Base-by-base conservation (phyloP, 495 filamentous ascomycete genomes). In the Aspergillus indologenus region DNA sequence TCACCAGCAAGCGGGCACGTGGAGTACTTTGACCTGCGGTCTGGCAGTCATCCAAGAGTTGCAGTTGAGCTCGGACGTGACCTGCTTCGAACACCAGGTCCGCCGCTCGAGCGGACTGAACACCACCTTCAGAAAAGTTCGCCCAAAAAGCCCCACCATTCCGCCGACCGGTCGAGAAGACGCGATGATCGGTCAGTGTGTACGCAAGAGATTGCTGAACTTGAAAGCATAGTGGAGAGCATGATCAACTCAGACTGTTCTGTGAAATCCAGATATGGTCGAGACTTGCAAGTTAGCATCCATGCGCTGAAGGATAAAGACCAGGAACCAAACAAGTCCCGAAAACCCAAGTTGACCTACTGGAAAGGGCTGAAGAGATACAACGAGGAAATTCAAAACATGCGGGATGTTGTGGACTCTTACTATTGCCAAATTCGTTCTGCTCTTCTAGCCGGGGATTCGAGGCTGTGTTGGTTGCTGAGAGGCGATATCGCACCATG, bases 401-500 rank as follows among this genome's bases (percentile, higher is more conserved):
- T 67, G n/a, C 48, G 57, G 0, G 11, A 40, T 0, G 54, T 53
- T 3, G 49, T 74, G 12, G 46, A 42, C 5, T 12, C 53, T 14
- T 43, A 56, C 5, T 59, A 71, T 21, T 24, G 53, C 3, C 22
- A 50, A 18, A 67, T 80, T 43, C 63, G 47, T 14, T 23, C 52
- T 24, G 57, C 65, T 26, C 64, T 79, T 34, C 61, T 64, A 14
- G 8, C 31, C 3, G 61, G 66, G 5, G 71, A 81, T 48, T 5
- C 40, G 26, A 71, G 74, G 14, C 63, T 59, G 21, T 6, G 21
- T 21, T 87, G 84, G 85, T 69, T 87, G 9, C 43, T 69, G 22
- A 43, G 63, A 15, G 80, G 77, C 17, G 65, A 65, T 6, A 60
- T 88, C 1, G 84, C 83, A 79, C 85, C 86, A 17, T 69, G 67